A percentile compares a stretch with the other conserved stretches of the same genome.
These are phyloP conservation scores for Sugiyamaella japonica DNA, from an alignment of 1,139 yeast genomes.

Conservation along the genomic window DNA sequence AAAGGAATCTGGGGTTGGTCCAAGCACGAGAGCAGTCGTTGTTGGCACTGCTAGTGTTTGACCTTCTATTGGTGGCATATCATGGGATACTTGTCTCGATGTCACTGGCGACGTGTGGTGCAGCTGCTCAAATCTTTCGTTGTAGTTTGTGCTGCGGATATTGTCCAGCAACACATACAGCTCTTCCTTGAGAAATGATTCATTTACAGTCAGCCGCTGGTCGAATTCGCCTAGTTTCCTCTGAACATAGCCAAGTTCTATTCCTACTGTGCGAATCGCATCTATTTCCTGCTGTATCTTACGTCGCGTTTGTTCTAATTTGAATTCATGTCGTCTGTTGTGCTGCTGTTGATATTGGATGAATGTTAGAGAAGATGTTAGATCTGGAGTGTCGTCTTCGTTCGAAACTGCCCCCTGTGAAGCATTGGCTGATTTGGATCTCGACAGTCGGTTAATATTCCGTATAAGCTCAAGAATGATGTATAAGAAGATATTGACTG, in stretches of 20 bases:
- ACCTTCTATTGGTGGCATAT: background rate
- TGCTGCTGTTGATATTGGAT: background rate
- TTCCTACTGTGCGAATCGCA: constrained; percentile 1
- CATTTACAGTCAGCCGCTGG: constrained; percentile 1
- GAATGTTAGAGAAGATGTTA: background rate
- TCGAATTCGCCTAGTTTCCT: constrained; percentile 5
- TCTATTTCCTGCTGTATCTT: background rate
- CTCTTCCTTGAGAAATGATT: constrained; percentile 1
- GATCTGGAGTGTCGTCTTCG: background rate
- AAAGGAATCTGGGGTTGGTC: background rate
- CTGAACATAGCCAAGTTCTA: constrained; percentile 1
- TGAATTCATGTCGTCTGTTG: background rate
- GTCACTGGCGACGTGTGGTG: background rate
- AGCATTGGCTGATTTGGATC: background rate
- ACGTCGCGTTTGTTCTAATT: background rate
- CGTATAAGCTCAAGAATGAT: constrained; percentile 29
- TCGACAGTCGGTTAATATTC: constrained; percentile 19
- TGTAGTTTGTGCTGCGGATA: background rate
- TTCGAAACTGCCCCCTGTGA: background rate
- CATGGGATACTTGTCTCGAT: background rate
- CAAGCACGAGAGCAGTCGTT: background rate
- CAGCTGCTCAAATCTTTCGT: background rate
- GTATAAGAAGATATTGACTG: constrained; percentile 33
- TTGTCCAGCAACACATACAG: background rate
- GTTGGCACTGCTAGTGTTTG: background rate